Evolutionary conservation across 495 filamentous ascomycete species (phyloP).

Genomic region (Talaromyces thailandensis): DNA sequence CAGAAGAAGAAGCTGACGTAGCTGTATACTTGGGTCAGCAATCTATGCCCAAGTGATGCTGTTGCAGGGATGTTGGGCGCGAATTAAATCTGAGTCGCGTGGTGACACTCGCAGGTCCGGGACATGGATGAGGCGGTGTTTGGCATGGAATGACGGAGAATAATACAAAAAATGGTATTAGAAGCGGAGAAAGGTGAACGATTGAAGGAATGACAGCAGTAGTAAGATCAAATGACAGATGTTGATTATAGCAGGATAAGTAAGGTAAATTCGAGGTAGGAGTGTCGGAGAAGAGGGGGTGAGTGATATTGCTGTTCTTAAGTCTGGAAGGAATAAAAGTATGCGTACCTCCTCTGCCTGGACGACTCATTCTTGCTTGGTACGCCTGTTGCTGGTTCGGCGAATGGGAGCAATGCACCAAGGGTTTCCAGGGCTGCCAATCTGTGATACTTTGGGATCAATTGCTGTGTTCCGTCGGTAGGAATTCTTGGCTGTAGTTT

Average conservation of each 20-base stretch:
- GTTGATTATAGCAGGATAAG: not conserved
- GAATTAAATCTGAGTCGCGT: not conserved
- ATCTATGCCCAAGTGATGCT: not conserved
- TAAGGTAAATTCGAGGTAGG: not conserved
- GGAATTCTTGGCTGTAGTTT: not conserved
- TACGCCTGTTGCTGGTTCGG: not conserved
- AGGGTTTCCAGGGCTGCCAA: not conserved
- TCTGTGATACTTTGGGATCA: not conserved
- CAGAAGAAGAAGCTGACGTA: not conserved
- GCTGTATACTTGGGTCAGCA: not conserved
- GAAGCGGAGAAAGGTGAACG: not conserved
- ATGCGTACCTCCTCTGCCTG: not conserved
- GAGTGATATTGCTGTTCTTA: not conserved
- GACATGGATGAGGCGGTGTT: not conserved
- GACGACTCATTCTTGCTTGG: not conserved
- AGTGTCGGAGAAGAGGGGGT: not conserved
- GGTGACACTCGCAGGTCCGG: not conserved
- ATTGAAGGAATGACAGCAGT: not conserved
- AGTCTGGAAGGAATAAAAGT: not conserved
- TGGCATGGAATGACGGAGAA: not conserved
- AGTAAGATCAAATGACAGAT: not conserved
- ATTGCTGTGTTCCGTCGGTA: not conserved
- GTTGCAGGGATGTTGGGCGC: not conserved
- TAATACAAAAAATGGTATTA: not conserved
- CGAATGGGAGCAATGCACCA: not conserved